Conservation (phyloP, 1,284 basidiomycete genomes). For the Ganoderma sp. region DNA sequence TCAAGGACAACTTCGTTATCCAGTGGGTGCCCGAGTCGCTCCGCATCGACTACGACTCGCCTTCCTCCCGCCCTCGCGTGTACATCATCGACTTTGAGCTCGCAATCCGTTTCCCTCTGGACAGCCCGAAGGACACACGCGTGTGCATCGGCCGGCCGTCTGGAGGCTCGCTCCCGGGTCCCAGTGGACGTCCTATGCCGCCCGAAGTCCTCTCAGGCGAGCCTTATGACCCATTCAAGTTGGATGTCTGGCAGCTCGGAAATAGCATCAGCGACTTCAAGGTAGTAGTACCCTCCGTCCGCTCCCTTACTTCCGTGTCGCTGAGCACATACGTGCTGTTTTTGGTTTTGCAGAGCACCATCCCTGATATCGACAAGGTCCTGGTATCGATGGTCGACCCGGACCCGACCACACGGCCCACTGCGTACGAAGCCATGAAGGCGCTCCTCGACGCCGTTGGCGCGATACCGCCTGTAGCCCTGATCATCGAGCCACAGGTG, state of each 20-base stretch:
- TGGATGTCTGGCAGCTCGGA: constrained; percentile 22
- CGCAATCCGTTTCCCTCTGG: constrained; percentile 15
- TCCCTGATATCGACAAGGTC: constrained; percentile 9
- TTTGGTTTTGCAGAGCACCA: background rate
- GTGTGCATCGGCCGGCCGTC: constrained; percentile 6
- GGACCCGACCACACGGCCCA: background rate
- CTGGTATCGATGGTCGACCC: constrained; percentile 2
- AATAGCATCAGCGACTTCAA: constrained; percentile 13
- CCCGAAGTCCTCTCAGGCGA: constrained; percentile 27
- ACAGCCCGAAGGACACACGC: constrained; percentile 25
- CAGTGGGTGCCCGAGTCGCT: constrained; percentile 24
- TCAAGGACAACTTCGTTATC: constrained; percentile 27
- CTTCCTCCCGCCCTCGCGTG: constrained; percentile 21
- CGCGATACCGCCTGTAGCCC: background rate
- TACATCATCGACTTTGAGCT: constrained; percentile 26
- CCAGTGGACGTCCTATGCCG: constrained; percentile 27
- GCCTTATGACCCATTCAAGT: constrained; percentile 29
- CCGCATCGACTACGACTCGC: background rate
- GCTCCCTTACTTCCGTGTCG: background rate
- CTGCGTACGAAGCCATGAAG: background rate
- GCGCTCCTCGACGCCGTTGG: background rate
- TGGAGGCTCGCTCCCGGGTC: constrained; percentile 5
- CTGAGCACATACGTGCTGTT: background rate
- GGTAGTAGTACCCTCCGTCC: constrained; percentile 2
- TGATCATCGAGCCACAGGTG: too few species aligned